Evolutionary conservation across 345 rosid genomes (phyloP).

Genomic region (Eucalyptus victrix): DNA sequence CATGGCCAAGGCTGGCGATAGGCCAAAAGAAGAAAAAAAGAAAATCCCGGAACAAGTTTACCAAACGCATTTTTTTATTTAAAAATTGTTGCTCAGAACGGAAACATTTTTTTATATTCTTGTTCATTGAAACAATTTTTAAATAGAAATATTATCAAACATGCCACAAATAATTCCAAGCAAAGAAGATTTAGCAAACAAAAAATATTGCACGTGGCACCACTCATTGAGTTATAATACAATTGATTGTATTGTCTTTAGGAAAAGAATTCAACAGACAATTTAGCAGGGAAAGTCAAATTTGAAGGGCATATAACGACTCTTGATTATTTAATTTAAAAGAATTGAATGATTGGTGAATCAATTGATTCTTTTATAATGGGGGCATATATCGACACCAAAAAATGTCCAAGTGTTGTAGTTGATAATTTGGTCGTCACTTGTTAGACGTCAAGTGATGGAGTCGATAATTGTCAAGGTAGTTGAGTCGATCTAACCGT

Average conservation of each 20-base stretch:
- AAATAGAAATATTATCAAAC: too few species aligned
- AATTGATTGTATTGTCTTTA: not conserved
- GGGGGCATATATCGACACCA: not conserved
- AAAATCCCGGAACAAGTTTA: too few species aligned
- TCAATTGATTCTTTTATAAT: not conserved
- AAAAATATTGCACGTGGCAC: not conserved
- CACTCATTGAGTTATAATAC: not conserved
- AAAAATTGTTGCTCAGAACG: too few species aligned
- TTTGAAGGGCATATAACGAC: not conserved
- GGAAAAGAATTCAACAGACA: not conserved
- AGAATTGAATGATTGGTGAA: not conserved
- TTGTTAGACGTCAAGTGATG: not conserved
- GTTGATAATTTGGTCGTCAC: not conserved
- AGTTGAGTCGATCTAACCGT: fast-evolving
- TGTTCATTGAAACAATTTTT: too few species aligned
- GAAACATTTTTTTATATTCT: too few species aligned
- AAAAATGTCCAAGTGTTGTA: not conserved
- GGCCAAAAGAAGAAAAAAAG: too few species aligned
- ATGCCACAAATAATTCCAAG: too few species aligned
- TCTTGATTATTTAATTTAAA: not conserved
- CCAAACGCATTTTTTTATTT: too few species aligned
- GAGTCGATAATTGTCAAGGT: not conserved
- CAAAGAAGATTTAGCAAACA: not conserved
- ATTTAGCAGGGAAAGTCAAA: not conserved
- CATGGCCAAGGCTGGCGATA: too few species aligned